Base-by-base conservation (phyloP, 768 basidiomycete genomes). In the Boletus sp. region DNA sequence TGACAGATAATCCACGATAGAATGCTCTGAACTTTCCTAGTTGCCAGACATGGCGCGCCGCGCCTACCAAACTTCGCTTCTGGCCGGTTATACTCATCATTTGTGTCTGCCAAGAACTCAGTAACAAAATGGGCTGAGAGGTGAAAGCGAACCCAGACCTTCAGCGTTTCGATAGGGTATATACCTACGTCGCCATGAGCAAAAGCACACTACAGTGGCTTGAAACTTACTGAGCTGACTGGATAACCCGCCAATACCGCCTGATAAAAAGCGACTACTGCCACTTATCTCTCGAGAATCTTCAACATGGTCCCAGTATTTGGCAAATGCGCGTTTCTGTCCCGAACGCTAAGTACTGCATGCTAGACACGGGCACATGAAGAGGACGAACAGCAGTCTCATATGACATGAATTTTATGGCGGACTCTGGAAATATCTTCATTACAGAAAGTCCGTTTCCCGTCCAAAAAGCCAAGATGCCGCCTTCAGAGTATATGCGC, bases 371-470 rank as follows among this genome's bases (percentile, higher is more conserved):
- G 47, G 37, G 24, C 28, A 56, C 49, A 51, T 61, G 59, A 18
- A 63, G 41, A 60, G 51, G 44, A 81, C 89, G 73, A 64, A 94
- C 93, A 53, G 93, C 87, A 55, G 92, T 89, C 74, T 98, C 97
- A 72, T 98, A 98, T 4, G 91, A 73, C 64, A 95, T 86, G 77
- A 99, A 98, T 74, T 98, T 98, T 81, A 98, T 97, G 29, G 97
- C 97, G 47, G 94, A 98, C 77, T 98, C 96, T 5, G 95, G 95
- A 60, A 98, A 90, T 60, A 98, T 97, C 78, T 98, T 98, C 51
- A 85, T 82, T 29, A 98, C 90, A 47, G 95, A 98, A 52, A 99
- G 78, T 36, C 87, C 89, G 67, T 94, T 97, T 7, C 97, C 97
- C n/a, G 94, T 94, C 96, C 97, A 99, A 71, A 98, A 99, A 4